A percentile compares a stretch with the other conserved stretches of the same genome.
phyloP scores from a whole-genome alignment of 208 protist genomes.

The Leishmania tarentolae region DNA sequence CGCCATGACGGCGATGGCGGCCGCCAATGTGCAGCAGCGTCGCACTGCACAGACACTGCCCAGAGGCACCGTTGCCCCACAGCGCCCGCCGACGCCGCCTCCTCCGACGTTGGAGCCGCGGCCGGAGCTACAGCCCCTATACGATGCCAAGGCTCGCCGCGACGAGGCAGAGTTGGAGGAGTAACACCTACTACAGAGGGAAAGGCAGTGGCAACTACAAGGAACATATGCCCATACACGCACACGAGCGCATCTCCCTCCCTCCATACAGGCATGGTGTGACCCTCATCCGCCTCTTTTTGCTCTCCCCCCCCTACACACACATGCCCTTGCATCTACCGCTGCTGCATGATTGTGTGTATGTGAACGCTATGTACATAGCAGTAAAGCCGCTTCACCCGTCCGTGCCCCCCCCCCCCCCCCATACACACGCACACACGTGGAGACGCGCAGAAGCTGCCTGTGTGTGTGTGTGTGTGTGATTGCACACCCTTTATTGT shows the following conservation, averaged over 20 bases:
- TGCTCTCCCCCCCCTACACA: not conserved
- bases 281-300: not conserved
- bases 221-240: not conserved
- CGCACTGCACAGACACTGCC: constrained; percentile 48
- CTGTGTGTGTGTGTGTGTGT: not conserved
- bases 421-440: not conserved
- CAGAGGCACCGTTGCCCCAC: constrained; percentile 50
- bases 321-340: not conserved
- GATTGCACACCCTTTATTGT: not conserved
- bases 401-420: not conserved
- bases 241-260: not conserved
- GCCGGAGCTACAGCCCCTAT: constrained; percentile 83
- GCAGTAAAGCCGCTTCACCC: not conserved
- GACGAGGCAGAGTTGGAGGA: constrained; percentile 54
- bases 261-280: not conserved
- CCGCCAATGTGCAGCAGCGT: constrained; percentile 36
- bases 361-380: constrained; percentile 1
- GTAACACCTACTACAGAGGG: constrained; percentile 1
- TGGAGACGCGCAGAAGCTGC: not conserved
- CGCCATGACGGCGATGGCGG: constrained; percentile 73
- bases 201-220: not conserved
- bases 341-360: constrained; percentile 1
- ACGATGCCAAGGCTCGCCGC: constrained; percentile 63
- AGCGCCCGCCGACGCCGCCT: constrained; percentile 84
- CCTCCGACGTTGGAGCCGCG: constrained; percentile 68